Evolutionary conservation across 495 filamentous ascomycete species (phyloP).

Genomic region (Bombardia bombarda): DNA sequence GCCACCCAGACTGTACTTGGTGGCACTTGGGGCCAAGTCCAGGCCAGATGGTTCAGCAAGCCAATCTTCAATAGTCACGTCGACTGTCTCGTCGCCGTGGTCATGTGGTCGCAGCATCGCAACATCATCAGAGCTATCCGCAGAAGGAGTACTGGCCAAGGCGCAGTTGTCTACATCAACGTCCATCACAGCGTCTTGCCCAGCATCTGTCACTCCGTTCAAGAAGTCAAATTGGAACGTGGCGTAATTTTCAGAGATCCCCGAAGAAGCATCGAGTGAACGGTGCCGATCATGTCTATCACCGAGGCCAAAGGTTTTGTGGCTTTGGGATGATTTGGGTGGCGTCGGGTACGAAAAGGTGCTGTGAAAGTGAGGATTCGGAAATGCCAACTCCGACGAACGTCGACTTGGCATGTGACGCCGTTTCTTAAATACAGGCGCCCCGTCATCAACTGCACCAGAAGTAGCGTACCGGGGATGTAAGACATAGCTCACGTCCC

Average conservation of each 20-base stretch:
- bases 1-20: too few species aligned
- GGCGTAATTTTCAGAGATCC: neutral
- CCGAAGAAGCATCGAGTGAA: neutral
- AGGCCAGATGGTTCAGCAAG: constrained; percentile 17
- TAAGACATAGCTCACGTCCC: too few species aligned
- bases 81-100: constrained; percentile 10
- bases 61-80: constrained; percentile 25
- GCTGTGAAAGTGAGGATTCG: neutral
- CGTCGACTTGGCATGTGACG: neutral
- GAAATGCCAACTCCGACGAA: neutral
- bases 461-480: too few species aligned
- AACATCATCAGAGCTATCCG: too few species aligned
- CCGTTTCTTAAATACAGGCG: neutral
- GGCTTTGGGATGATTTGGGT: too few species aligned
- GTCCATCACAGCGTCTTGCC: neutral
- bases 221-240: constrained; percentile 10
- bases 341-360: too few species aligned
- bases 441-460: too few species aligned
- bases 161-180: neutral
- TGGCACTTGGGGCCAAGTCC: too few species aligned
- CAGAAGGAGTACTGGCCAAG: too few species aligned
- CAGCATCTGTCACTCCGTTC: neutral
- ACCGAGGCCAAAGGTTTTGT: neutral
- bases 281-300: neutral
- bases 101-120: too few species aligned